These are phyloP conservation scores for Yueomyces sinensis DNA, from an alignment of 805 yeast genomes.

Conservation along the genomic window DNA sequence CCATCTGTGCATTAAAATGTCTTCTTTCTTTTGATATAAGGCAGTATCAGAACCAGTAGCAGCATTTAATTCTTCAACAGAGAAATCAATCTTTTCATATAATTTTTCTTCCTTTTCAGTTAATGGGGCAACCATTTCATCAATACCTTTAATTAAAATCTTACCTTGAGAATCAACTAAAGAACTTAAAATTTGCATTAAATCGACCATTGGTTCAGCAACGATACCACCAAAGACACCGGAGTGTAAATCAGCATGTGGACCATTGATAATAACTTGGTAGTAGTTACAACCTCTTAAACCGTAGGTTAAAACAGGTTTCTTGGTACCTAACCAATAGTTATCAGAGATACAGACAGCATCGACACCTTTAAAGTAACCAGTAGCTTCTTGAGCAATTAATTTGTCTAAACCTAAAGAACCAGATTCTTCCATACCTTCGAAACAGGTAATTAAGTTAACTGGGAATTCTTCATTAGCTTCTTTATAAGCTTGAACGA, in stretches of 20 bases:
- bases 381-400: slow-evolving; percentile 63
- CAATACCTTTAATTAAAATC: slow-evolving; percentile 76
- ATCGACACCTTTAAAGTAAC: slow-evolving; percentile 78
- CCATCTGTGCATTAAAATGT: slow-evolving; percentile 96
- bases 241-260: slow-evolving; percentile 93
- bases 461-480: slow-evolving; percentile 85
- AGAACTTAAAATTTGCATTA: slow-evolving; percentile 60
- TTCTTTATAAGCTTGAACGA: slow-evolving; percentile 78
- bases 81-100: slow-evolving; percentile 78
- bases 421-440: slow-evolving; percentile 99
- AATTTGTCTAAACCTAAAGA: slow-evolving; percentile 81
- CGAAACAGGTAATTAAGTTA: slow-evolving; percentile 83
- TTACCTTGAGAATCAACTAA: slow-evolving; percentile 75
- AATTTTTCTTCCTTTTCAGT: slow-evolving; percentile 66
- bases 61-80: slow-evolving; percentile 68
- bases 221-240: slow-evolving; percentile 97
- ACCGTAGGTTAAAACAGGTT: slow-evolving; percentile 96
- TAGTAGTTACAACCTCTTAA: slow-evolving; percentile 94
- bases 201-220: slow-evolving; percentile 95
- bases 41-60: slow-evolving; percentile 86
- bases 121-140: slow-evolving; percentile 90
- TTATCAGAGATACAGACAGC: slow-evolving; percentile 95
- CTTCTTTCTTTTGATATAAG: slow-evolving; percentile 62
- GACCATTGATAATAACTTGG: slow-evolving; percentile 71
- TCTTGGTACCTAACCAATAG: slow-evolving; percentile 96